Evolutionary conservation across 192 early-diverging fungal genomes (phyloP), one percentile per base, ranked within the genome.

Genomic region (Diversispora epigaea): DNA sequence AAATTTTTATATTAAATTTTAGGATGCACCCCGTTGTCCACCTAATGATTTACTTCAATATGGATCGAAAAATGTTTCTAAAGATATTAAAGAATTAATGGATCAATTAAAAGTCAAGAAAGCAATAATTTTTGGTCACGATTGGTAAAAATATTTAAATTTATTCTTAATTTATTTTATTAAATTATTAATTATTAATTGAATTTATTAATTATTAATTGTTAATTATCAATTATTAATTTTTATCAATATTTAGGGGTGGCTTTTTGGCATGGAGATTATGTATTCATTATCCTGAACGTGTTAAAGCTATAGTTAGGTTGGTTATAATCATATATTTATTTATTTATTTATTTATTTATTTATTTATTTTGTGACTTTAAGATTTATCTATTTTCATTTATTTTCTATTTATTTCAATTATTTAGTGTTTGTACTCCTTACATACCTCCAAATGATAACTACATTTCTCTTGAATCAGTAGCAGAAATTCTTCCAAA

Each of bases 71-170:
- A 83, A 76, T 54, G 71, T 91, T 4, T 79, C 76, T 55, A 76
- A 78, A 25, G 89, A 92, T 76, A 25, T 93, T 44, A 77, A 76
- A 17, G 84, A 60, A 44, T 76, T 93, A 19, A 79, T 92, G 68
- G 88, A 91, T 69, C 81, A 86, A 58, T 68, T 90, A 70, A 71
- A 81, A 12, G 50, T 88, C 4, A 73, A 73, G 49, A 86, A 80
- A 17, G 86, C 85, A 11, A 84, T 86, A 7, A 80, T 88, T 25
- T 62, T 90, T 40, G 90, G 87, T 21, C 91, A 93, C 62, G 90
- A 93, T 78, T 93, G 89, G 90, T 81, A 79, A 64, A 64, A 54
- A 14, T 12, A 44, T 60, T 71, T 43, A 15, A 10, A 61, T 3
- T 22, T 54, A 21, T 43, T n/a, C n/a, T n/a, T 55, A 10, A 43